Evolutionary conservation across 1,139 yeast genomes (phyloP), one percentile per base, ranked within the genome.

Genomic region (Eremothecium gossypii): DNA sequence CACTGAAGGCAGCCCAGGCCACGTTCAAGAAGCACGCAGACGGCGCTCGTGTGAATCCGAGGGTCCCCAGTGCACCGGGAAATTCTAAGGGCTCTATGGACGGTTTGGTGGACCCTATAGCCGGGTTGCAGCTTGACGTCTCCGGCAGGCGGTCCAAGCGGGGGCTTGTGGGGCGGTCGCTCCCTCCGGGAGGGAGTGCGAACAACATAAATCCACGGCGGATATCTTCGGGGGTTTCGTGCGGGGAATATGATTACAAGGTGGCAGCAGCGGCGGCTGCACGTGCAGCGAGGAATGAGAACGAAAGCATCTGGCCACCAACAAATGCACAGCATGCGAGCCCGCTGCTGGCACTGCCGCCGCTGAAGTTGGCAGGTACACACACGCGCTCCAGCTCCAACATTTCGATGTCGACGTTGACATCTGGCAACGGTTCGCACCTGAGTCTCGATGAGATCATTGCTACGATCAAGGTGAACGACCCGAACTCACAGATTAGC

Each of bases 1-100:
- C 58, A 10, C 33, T 54, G 27, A 45, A 41, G 32, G 58, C 57
- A 9, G 58, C 57, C 6, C 56, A 54, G 42, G 51, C 52, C 2
- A 54, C 49, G 5, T 54, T 53, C 45, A 52, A 51, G 46, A 47
- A 48, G 35, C 53, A 54, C 17, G n/a, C 39, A 2, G 36, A 12
- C 17, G 13, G 31, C 23, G 8, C 27, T 37, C 13, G 11, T 4
- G 37, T 23, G 20, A 34, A 23, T n/a, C 23, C 6, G 23, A 4
- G 5, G 5, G 6, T 17, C 23, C 6, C 23, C 3, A 17, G 23
- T 17, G 23, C 23, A 6, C 5, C 6, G 6, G 23, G 23, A 29
- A 29, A 29, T 29, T n/a, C 31, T 3, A 29, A 7, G 3, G 13
- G 31, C 6, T 11, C 11, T 29, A 6, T 29, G 11, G 31, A 29